Conservation (phyloP, 345 rosid genomes). For the Carallia brachiata region DNA sequence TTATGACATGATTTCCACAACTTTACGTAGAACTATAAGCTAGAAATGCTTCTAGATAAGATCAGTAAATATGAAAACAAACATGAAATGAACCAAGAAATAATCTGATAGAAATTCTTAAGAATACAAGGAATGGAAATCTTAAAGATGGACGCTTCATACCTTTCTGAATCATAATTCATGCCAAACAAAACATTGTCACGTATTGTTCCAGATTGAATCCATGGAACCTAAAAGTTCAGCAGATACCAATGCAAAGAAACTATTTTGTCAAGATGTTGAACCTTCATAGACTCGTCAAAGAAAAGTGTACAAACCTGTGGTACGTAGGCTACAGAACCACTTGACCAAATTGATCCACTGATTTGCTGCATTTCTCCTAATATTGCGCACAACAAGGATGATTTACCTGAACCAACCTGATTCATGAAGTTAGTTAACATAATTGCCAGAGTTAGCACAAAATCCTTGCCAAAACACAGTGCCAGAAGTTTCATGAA, state of each 20-base stretch:
- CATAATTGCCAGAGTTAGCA: not conserved
- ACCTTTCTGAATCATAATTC: constrained; percentile 67
- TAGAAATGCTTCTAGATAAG: not conserved
- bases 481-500: not conserved
- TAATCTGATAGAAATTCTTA: not conserved
- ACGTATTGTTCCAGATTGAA: constrained; percentile 79
- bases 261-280: constrained; percentile 14
- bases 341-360: constrained; percentile 57
- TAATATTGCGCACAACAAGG: constrained; percentile 67
- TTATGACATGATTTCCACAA: not conserved
- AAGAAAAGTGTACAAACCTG: constrained; percentile 54
- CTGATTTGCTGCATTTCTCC: constrained; percentile 62
- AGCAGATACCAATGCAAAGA: constrained; percentile 22
- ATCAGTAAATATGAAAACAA: not conserved
- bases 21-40: not conserved
- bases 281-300: constrained; percentile 11
- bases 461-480: not conserved
- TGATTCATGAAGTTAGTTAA: constrained; percentile 32
- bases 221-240: constrained; percentile 78
- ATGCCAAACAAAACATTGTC: constrained; percentile 74
- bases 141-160: constrained; percentile 4
- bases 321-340: constrained; percentile 77
- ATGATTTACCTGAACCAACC: constrained; percentile 98
- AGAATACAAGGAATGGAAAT: not conserved
- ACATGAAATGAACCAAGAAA: not conserved